These are phyloP conservation scores for Rhizopogon hawkerae DNA, from an alignment of 1,284 basidiomycete genomes.

Conservation along the genomic window DNA sequence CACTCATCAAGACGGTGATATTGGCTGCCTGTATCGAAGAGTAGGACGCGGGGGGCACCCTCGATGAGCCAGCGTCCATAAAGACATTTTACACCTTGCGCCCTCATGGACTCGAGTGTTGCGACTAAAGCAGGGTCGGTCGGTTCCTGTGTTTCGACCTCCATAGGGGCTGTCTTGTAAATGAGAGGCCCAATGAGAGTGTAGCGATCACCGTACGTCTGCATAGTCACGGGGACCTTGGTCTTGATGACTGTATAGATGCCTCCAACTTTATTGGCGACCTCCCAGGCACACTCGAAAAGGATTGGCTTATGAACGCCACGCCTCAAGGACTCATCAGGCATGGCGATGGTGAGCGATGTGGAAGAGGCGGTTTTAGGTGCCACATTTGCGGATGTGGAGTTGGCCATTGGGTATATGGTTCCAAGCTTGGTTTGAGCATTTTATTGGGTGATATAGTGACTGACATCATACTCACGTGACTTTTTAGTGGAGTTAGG, in stretches of 20 bases:
- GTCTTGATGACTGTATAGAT: constrained; percentile 99
- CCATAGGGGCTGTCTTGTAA: constrained; percentile 98
- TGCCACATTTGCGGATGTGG: constrained; percentile 1
- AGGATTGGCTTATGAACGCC: constrained; percentile 73
- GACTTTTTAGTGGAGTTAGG: background rate
- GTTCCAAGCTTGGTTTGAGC: background rate
- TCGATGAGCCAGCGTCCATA: constrained; percentile 99
- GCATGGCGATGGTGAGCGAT: constrained; percentile 19
- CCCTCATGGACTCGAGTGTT: constrained; percentile 71
- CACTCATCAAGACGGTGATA: constrained; percentile 92
- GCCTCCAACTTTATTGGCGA: constrained; percentile 95
- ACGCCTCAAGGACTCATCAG: constrained; percentile 40
- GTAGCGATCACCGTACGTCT: constrained; percentile 88
- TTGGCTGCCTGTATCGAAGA: constrained; percentile 91
- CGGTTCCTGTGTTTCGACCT: constrained; percentile 91
- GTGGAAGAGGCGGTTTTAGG: background rate
- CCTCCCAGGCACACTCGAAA: constrained; percentile 91
- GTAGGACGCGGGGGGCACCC: constrained; percentile 85
- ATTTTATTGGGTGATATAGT: background rate
- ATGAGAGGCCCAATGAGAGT: constrained; percentile 90
- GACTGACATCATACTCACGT: constrained; percentile 4
- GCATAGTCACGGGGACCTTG: constrained; percentile 94
- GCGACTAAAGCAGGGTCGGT: constrained; percentile 60
- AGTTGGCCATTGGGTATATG: constrained; percentile 18
- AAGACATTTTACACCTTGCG: constrained; percentile 85